phyloP scores from a whole-genome alignment of 305 asterid species.

The Ajuga reptans region DNA sequence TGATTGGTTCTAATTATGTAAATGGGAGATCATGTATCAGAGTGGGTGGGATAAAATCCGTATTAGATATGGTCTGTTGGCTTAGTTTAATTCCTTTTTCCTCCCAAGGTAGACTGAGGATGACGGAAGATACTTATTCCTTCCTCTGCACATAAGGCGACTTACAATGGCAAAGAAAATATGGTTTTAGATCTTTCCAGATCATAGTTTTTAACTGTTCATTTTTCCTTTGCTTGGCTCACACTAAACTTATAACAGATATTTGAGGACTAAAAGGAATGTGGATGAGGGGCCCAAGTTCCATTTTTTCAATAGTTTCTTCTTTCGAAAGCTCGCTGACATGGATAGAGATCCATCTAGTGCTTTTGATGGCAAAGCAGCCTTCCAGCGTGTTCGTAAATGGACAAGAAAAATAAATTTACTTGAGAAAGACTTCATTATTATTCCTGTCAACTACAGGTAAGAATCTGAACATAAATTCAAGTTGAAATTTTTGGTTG shows the following conservation, averaged over 20 bases:
- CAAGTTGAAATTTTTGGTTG: conserved; percentile 15
- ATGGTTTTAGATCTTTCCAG: conserved; percentile 9
- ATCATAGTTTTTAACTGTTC: conserved; percentile 12
- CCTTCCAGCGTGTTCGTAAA: conserved; percentile 90
- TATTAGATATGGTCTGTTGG: not conserved
- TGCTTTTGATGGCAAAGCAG: conserved; percentile 80
- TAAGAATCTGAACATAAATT: conserved; percentile 34
- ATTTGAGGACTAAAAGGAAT: conserved; percentile 54
- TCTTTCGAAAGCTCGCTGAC: conserved; percentile 93
- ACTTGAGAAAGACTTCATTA: conserved; percentile 76
- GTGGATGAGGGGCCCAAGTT: conserved; percentile 49
- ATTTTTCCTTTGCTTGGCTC: conserved; percentile 17
- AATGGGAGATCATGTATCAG: conserved; percentile 1
- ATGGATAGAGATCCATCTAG: conserved; percentile 89
- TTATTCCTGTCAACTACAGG: conserved; percentile 91
- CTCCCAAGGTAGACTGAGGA: not conserved
- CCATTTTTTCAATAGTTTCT: conserved; percentile 95
- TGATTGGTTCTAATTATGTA: conserved; percentile 5
- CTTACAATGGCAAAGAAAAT: conserved; percentile 3
- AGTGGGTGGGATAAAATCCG: not conserved
- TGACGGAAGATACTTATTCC: not conserved
- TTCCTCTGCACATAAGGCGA: conserved; percentile 5
- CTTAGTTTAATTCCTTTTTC: conserved; percentile 12
- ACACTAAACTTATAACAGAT: conserved; percentile 43
- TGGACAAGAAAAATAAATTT: conserved; percentile 95